A percentile compares a stretch with the other conserved stretches of the same genome.
These are phyloP conservation scores for Epithele typhae DNA, from an alignment of 768 basidiomycete genomes.

Conservation along the genomic window DNA sequence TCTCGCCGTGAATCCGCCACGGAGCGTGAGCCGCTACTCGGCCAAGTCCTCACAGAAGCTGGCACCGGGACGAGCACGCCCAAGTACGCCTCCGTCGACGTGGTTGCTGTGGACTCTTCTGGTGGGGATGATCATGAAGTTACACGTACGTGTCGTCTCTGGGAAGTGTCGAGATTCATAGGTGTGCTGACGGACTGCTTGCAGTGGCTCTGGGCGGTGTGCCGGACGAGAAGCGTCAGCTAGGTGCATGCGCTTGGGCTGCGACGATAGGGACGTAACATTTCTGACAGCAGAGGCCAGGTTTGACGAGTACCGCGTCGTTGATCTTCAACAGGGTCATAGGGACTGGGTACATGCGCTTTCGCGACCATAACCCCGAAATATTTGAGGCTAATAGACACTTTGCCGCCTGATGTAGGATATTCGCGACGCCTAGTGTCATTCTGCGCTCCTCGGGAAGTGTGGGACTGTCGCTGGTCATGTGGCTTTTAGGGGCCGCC, in stretches of 20 bases:
- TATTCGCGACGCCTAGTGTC: conserved; percentile 67
- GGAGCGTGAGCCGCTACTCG: conserved; percentile 7
- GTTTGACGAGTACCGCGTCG: conserved; percentile 37
- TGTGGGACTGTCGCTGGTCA: conserved; percentile 59
- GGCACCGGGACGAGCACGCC: background rate
- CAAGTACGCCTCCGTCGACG: conserved; percentile 13
- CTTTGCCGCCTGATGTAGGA: conserved; percentile 33
- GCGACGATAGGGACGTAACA: too few species aligned
- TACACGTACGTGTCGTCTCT: too few species aligned
- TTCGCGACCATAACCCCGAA: background rate
- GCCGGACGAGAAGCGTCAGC: conserved; percentile 42
- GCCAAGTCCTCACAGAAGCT: background rate
- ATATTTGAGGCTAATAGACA: too few species aligned
- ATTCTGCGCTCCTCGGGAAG: conserved; percentile 66
- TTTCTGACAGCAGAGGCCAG: too few species aligned
- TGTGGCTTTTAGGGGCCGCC: conserved; percentile 68
- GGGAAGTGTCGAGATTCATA: too few species aligned
- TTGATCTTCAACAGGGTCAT: conserved; percentile 77
- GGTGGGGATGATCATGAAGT: conserved; percentile 4
- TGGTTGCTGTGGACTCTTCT: background rate
- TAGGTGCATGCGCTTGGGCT: conserved; percentile 45
- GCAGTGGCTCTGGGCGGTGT: conserved; percentile 37
- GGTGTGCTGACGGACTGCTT: too few species aligned
- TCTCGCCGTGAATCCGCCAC: too few species aligned
- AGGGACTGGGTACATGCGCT: conserved; percentile 55